Conservation (phyloP, 495 filamentous ascomycete genomes). For the Melanomma pulvis-pyrius region DNA sequence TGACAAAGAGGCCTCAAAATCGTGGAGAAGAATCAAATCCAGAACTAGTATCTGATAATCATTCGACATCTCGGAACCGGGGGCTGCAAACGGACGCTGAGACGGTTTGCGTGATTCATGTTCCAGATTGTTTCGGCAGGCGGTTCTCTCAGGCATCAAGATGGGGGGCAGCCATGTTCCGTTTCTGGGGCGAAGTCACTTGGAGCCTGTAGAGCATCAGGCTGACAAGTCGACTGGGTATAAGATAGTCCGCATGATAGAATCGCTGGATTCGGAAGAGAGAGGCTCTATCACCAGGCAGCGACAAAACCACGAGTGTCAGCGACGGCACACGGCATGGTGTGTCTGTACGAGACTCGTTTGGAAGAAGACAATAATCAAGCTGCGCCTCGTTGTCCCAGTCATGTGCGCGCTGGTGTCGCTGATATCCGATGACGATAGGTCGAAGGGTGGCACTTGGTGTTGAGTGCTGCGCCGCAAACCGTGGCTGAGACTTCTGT, state of each 20-base stretch:
- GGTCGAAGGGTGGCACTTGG: neutral
- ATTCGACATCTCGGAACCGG: neutral
- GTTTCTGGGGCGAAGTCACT: constrained; percentile 15
- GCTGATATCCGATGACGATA: neutral
- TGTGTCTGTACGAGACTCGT: neutral
- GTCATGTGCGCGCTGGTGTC: constrained; percentile 6
- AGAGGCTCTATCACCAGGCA: constrained; percentile 27
- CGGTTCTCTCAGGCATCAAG: constrained; percentile 12
- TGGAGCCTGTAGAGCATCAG: constrained; percentile 1
- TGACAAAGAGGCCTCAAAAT: neutral
- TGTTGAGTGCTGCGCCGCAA: neutral
- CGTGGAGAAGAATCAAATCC: neutral
- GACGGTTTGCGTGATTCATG: constrained; percentile 3
- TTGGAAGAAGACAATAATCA: neutral
- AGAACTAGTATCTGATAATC: neutral
- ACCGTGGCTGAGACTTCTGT: neutral
- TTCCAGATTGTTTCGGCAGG: neutral
- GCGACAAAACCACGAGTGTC: constrained; percentile 17
- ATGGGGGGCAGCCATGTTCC: constrained; percentile 6
- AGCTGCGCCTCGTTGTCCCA: neutral
- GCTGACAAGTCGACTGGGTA: constrained; percentile 1
- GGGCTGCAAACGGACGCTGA: neutral
- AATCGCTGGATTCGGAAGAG: constrained; percentile 13
- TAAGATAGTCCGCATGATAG: neutral
- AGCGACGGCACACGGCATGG: neutral